A percentile compares a stretch with the other conserved stretches of the same genome.
Evolutionary conservation across 2,329 filamentous ascomycete species (phyloP).

Genomic region (Cladorrhinum sp.): DNA sequence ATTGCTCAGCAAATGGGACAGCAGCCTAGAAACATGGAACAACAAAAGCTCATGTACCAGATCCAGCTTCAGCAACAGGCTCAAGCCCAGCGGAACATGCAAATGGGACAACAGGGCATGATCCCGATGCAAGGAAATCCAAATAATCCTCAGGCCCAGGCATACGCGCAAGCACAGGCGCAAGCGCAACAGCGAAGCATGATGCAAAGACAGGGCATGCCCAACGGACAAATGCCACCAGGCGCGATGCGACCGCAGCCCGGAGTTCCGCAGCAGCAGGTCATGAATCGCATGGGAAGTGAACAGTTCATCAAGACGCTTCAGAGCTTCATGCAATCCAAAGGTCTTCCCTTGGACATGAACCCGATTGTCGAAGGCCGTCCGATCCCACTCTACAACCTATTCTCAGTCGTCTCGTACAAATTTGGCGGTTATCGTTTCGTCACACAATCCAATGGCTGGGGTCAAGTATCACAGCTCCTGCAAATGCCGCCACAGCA

Average conservation of each 20-base stretch:
- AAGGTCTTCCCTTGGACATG: slow-evolving; percentile 69
- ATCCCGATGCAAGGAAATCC: slow-evolving; percentile 21
- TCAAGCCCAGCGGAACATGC: slow-evolving; percentile 58
- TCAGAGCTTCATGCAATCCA: slow-evolving; percentile 70
- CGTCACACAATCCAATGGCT: slow-evolving; percentile 66
- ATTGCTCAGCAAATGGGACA: slow-evolving; percentile 40
- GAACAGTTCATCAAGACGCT: slow-evolving; percentile 76
- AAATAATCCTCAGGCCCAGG: slow-evolving; percentile 15
- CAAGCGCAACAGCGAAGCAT: slow-evolving; percentile 42
- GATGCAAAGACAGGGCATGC: slow-evolving; percentile 48
- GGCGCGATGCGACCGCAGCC: slow-evolving; percentile 30
- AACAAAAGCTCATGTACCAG: slow-evolving; percentile 77
- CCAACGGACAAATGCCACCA: slow-evolving; percentile 56
- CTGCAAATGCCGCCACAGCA: slow-evolving; percentile 62
- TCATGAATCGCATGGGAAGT: slow-evolving; percentile 41
- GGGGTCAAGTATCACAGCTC: slow-evolving; percentile 67
- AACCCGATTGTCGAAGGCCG: slow-evolving; percentile 73
- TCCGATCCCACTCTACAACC: slow-evolving; percentile 67
- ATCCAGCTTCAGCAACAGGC: slow-evolving; percentile 72
- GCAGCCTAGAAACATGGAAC: slow-evolving; percentile 59
- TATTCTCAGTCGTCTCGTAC: slow-evolving; percentile 70
- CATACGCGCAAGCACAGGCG: slow-evolving; percentile 12
- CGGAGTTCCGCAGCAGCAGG: slow-evolving; percentile 46
- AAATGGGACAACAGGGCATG: slow-evolving; percentile 32
- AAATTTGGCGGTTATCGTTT: slow-evolving; percentile 75